phyloP scores from a whole-genome alignment of 2,329 filamentous ascomycete species.

The Nannizzia gypsea region DNA sequence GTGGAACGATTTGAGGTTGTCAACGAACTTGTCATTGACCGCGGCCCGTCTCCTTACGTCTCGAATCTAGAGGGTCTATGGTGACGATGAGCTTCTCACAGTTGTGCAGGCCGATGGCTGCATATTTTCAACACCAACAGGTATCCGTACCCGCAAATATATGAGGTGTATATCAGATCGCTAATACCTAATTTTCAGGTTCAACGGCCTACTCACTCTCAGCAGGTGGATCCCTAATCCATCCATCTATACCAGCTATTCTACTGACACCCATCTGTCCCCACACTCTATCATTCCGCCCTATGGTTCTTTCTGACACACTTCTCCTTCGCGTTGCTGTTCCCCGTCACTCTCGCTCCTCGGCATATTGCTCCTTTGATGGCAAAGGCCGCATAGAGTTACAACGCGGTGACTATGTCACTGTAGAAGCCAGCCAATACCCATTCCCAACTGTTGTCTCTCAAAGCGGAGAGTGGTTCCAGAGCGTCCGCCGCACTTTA shows the following conservation, averaged over 20 bases:
- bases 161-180: constrained; percentile 7
- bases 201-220: constrained; percentile 94
- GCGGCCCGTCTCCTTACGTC: constrained; percentile 90
- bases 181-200: constrained; percentile 29
- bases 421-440: constrained; percentile 89
- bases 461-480: constrained; percentile 87
- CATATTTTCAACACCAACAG: constrained; percentile 94
- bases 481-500: constrained; percentile 81
- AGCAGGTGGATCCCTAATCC: constrained; percentile 86
- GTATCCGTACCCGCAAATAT: constrained; percentile 26
- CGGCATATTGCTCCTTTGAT: constrained; percentile 93
- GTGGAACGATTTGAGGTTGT: constrained; percentile 95
- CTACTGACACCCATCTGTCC: constrained; percentile 95
- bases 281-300: constrained; percentile 90
- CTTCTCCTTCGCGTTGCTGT: constrained; percentile 84
- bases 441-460: constrained; percentile 94
- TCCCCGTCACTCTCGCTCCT: constrained; percentile 72
- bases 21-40: constrained; percentile 96
- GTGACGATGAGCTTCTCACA: constrained; percentile 86
- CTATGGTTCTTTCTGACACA: constrained; percentile 94
- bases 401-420: constrained; percentile 86
- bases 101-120: constrained; percentile 94
- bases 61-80: constrained; percentile 91
- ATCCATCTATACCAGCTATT: constrained; percentile 93
- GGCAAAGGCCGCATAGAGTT: constrained; percentile 93